Base-by-base conservation (phyloP, 495 filamentous ascomycete genomes). In the Xylaria bambusicola region DNA sequence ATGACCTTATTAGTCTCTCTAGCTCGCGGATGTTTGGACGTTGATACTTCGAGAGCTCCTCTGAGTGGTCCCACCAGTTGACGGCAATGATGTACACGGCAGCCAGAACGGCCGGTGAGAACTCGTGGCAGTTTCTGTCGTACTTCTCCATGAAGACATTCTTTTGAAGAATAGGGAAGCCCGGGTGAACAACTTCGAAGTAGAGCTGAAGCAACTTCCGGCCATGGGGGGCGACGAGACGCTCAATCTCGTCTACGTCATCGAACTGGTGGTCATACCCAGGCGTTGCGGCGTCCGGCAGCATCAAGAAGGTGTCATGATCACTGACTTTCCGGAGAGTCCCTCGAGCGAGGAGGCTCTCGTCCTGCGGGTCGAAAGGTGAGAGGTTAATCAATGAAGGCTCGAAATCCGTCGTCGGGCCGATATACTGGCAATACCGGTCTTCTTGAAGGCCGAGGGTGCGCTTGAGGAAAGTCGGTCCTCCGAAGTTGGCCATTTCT, bases 21-120 rank as follows among this genome's bases (percentile, higher is more conserved):
- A 97, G 76, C 59, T 86, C 84, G 35, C 78, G 75, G 46, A 89
- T 78, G 72, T 97, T 89, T 6, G 92, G 90, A 57, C 86, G 84
- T 27, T 86, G 84, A 5, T 80, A 77, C 13, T 76, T 71, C 36
- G 86, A 81, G 21, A 92, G 81, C 7, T 84, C 84, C 9, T 86
- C 80, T 42, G 88, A 87, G 62, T 89, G 83, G 29, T 88, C 84
- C 81, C 92, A 93, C 83, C 92, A 98, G 71, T 93, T 92, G 61
- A 96, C 84, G 3, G 93, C 89, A 48, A 97, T 78, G 41, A 95
- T 86, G 66, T 97, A 98, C 64, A 98, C 87, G 17, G 92, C 91
- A 4, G 92, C 90, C 2, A 97, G 80, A 3, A 97, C 78, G 5
- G 93, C 82, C 21, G 94, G 91, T 17, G 92, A 90, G 66, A 97